Evolutionary conservation across 257 asterid species (phyloP).

Genomic region (Phtheirospermum japonicum): DNA sequence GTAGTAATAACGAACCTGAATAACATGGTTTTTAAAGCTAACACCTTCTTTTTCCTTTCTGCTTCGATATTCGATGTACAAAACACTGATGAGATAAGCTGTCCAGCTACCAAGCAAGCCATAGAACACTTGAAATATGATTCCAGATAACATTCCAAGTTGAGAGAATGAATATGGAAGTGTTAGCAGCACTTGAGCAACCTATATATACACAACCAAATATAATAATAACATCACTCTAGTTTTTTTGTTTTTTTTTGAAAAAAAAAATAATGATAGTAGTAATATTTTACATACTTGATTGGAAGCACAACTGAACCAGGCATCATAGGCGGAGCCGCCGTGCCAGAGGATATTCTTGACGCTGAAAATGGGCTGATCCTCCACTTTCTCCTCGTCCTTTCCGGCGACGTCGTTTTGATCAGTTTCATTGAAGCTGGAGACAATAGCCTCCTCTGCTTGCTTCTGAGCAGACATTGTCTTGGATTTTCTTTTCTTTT

Average conservation of each 20-base stretch:
- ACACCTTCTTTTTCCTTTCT: constrained; percentile 90
- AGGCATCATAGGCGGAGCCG: constrained; percentile 97
- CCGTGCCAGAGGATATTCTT: constrained; percentile 92
- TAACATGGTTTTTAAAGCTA: constrained; percentile 92
- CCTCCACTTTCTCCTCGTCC: constrained; percentile 41
- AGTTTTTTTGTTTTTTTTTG: too few species aligned
- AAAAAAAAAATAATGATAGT: too few species aligned
- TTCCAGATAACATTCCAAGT: constrained; percentile 85
- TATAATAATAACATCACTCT: neutral
- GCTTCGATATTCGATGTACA: constrained; percentile 76
- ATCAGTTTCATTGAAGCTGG: constrained; percentile 55
- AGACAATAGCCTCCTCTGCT: constrained; percentile 90
- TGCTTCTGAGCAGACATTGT: constrained; percentile 75
- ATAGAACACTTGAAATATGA: constrained; percentile 72
- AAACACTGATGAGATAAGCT: constrained; percentile 88
- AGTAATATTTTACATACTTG: constrained; percentile 39
- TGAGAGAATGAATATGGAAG: constrained; percentile 93
- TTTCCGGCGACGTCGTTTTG: constrained; percentile 32
- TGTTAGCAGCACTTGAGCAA: constrained; percentile 90
- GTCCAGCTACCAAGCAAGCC: constrained; percentile 96
- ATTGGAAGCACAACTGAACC: constrained; percentile 97
- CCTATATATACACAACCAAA: constrained; percentile 37
- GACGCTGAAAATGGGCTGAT: constrained; percentile 54
- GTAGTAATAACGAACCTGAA: too few species aligned
- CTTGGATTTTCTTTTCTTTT: constrained; percentile 33